Evolutionary conservation across 495 filamentous ascomycete genomes (phyloP).

Genomic region (Corynascus novoguineensis): DNA sequence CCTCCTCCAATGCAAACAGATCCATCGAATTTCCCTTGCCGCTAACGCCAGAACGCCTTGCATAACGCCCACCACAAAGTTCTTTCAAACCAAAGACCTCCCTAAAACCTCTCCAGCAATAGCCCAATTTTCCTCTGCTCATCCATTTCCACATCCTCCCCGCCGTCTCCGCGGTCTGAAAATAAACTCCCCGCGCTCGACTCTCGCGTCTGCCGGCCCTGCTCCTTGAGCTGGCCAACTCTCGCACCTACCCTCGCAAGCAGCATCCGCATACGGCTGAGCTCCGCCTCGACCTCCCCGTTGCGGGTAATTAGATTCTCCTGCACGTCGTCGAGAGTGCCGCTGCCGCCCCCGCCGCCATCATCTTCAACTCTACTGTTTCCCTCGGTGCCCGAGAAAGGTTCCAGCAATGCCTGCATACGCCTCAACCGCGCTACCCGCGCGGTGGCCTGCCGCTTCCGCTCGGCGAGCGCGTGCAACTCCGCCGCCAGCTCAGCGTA

Average conservation of each 20-base stretch:
- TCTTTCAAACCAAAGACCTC: neutral
- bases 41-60: too few species aligned
- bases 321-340: constrained; percentile 56
- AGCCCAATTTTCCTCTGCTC: constrained; percentile 40
- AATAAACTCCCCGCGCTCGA: constrained; percentile 13
- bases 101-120: constrained; percentile 35
- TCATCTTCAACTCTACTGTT: neutral
- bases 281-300: constrained; percentile 65
- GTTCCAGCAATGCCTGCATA: constrained; percentile 53
- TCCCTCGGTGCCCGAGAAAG: constrained; percentile 36
- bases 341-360: constrained; percentile 15
- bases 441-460: constrained; percentile 48
- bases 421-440: constrained; percentile 53
- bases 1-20: neutral
- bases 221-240: constrained; percentile 36
- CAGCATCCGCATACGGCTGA: constrained; percentile 71
- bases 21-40: neutral
- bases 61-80: neutral
- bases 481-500: constrained; percentile 52
- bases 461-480: constrained; percentile 48
- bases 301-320: constrained; percentile 71
- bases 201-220: constrained; percentile 15
- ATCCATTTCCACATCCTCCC: constrained; percentile 28
- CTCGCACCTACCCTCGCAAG: constrained; percentile 64
- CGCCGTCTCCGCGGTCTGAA: constrained; percentile 6